Conservation (phyloP, 78 protist genomes). For the Cavenderia fasciculata region DNA sequence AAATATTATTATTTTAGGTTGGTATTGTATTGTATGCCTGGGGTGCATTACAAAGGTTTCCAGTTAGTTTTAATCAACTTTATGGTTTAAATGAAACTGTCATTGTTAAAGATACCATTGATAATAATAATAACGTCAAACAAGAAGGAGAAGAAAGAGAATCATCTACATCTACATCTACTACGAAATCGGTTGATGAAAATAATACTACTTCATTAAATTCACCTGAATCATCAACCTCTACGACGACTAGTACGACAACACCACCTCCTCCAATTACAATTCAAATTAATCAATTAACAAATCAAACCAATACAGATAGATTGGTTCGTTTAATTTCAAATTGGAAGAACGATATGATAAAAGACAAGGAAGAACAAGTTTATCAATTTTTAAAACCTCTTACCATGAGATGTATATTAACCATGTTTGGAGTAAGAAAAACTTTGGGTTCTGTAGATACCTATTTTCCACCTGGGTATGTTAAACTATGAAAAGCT, state of each 20-base stretch:
- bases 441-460: slow-evolving; percentile 36
- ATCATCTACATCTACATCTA: background rate
- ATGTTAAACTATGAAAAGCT: background rate
- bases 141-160: background rate
- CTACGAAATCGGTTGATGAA: background rate
- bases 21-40: slow-evolving; percentile 12
- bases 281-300: background rate
- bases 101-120: background rate
- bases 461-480: slow-evolving; percentile 5
- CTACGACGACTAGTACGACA: too few species aligned
- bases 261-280: background rate
- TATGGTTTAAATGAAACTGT: slow-evolving; percentile 45
- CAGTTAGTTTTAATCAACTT: slow-evolving; percentile 5
- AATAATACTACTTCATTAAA: background rate
- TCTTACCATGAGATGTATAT: slow-evolving; percentile 4
- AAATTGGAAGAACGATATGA: background rate
- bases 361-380: background rate
- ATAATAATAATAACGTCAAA: too few species aligned
- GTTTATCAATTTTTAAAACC: slow-evolving; percentile 1
- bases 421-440: slow-evolving; percentile 29
- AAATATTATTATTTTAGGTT: background rate
- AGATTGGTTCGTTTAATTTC: background rate
- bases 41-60: slow-evolving; percentile 14
- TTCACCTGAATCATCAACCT: background rate
- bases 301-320: background rate